phyloP scores from a whole-genome alignment of 1,284 basidiomycete genomes.

The Macrocybe sp. region DNA sequence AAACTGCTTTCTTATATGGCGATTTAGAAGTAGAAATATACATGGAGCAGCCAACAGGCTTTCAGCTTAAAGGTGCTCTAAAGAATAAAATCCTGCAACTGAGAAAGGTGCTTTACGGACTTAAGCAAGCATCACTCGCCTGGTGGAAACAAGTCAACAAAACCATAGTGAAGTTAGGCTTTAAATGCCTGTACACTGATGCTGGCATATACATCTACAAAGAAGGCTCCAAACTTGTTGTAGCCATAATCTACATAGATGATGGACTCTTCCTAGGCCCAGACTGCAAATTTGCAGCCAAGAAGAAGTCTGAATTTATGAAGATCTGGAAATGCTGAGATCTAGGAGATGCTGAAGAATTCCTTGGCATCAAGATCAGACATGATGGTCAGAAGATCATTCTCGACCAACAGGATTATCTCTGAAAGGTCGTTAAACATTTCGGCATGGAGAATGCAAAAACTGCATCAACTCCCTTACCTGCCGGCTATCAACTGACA shows the following conservation, averaged over 20 bases:
- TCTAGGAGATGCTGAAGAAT: slow-evolving; percentile 16
- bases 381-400: not conserved
- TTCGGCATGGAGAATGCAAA: slow-evolving; percentile 10
- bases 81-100: slow-evolving; percentile 21
- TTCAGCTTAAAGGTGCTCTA: slow-evolving; percentile 11
- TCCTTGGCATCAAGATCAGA: slow-evolving; percentile 18
- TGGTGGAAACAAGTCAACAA: slow-evolving; percentile 24
- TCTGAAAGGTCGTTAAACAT: slow-evolving; percentile 3
- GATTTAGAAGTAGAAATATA: slow-evolving; percentile 30
- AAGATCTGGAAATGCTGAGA: slow-evolving; percentile 20
- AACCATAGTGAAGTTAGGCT: slow-evolving; percentile 18
- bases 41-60: slow-evolving; percentile 29
- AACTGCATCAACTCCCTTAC: slow-evolving; percentile 2
- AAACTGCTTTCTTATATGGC: slow-evolving; percentile 33
- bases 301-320: slow-evolving; percentile 15
- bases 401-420: slow-evolving; percentile 7
- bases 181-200: slow-evolving; percentile 15
- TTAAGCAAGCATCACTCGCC: slow-evolving; percentile 25
- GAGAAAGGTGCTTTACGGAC: slow-evolving; percentile 22
- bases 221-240: slow-evolving; percentile 9
- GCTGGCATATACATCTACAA: slow-evolving; percentile 17
- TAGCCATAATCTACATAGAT: slow-evolving; percentile 19
- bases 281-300: slow-evolving; percentile 2
- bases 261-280: slow-evolving; percentile 15
- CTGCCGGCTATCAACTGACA: slow-evolving; percentile 1